Evolutionary conservation across 2,329 filamentous ascomycete species (phyloP), one percentile per base, ranked within the genome.

Genomic region (Boeremia lycopersici): DNA sequence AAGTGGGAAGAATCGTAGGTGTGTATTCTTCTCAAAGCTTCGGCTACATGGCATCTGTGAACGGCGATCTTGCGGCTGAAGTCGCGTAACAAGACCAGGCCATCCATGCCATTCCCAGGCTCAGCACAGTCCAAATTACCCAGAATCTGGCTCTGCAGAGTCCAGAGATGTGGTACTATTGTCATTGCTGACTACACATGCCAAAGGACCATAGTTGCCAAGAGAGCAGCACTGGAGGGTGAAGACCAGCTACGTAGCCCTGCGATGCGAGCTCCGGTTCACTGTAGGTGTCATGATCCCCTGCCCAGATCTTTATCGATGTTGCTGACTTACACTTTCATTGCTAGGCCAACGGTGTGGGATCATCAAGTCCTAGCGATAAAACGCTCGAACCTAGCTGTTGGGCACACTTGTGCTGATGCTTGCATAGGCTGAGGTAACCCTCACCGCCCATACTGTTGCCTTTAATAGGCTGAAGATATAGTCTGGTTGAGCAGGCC

Each of bases 121-220:
- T 47, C 36, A 31, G 30, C 30, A 7, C 41, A 13, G 44, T 30
- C 25, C 23, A 5, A 23, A 23, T 33, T n/a, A 47, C 28, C 50
- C 17, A 41, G 38, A n/a, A 8, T 40, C 7, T 17, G 26, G 28
- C 29, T 23, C 7, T 34, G 17, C 47, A 30, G 12, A n/a, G 9
- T 28, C 23, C 31, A 35, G 6, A 23, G 13, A 7, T 36, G n/a
- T 6, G 4, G 12, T 25, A 6, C 7, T 33, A n/a, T 13, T 44
- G 6, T 13, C 5, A 19, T 23, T 44, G 48, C 48, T 51, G 28
- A 39, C 13, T 50, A 31, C 26, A 35, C 46, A 42, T 49, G 38
- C 30, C 25, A 35, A n/a, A 23, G 19, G 6, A 34, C 6, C 2
- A 8, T 1, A 5, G 23, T 10, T 34, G 10, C 4, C 7, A 13